A percentile compares a stretch with the other conserved stretches of the same genome.
phyloP scores from a whole-genome alignment of 1,284 basidiomycete genomes.

The Ganoderma boninense region DNA sequence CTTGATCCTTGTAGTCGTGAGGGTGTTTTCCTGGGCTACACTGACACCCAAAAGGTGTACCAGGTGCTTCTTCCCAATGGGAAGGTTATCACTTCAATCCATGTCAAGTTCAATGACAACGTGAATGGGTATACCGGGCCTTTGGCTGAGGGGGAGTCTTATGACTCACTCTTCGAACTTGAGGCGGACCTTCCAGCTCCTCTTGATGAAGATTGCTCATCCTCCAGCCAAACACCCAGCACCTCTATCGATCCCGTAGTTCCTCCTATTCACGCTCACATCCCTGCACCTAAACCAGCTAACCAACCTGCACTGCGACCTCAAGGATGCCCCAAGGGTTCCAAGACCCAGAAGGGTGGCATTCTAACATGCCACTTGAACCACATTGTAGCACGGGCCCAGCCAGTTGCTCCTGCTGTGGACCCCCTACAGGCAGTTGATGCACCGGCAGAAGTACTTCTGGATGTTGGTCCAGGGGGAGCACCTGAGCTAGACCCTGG shows the following conservation, averaged over 20 bases:
- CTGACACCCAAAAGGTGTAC: constrained; percentile 12
- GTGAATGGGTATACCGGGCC: constrained; percentile 7
- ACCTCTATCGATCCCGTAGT: neutral
- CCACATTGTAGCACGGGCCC: neutral
- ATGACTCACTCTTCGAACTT: neutral
- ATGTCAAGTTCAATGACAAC: constrained; percentile 15
- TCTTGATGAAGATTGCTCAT: neutral
- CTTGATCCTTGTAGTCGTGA: constrained; percentile 32
- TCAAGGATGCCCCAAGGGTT: constrained; percentile 15
- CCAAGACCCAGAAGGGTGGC: constrained; percentile 19
- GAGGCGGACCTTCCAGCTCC: too few relatives aligned
- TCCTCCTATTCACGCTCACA: neutral
- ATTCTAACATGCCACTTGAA: neutral
- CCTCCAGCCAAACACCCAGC: neutral
- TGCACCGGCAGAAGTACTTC: neutral
- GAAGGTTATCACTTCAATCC: constrained; percentile 8
- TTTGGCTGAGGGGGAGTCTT: constrained; percentile 17
- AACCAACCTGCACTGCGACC: constrained; percentile 9
- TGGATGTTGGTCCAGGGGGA: constrained; percentile 8
- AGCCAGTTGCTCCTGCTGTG: neutral
- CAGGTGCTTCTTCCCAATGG: constrained; percentile 7
- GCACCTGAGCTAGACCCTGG: neutral
- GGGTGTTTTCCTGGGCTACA: constrained; percentile 15
- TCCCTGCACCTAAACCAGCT: neutral
- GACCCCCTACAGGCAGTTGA: neutral